A percentile compares a stretch with the other conserved stretches of the same genome.
Conservation (phyloP, 805 yeast species). For the Yarrowia alimentaria region DNA sequence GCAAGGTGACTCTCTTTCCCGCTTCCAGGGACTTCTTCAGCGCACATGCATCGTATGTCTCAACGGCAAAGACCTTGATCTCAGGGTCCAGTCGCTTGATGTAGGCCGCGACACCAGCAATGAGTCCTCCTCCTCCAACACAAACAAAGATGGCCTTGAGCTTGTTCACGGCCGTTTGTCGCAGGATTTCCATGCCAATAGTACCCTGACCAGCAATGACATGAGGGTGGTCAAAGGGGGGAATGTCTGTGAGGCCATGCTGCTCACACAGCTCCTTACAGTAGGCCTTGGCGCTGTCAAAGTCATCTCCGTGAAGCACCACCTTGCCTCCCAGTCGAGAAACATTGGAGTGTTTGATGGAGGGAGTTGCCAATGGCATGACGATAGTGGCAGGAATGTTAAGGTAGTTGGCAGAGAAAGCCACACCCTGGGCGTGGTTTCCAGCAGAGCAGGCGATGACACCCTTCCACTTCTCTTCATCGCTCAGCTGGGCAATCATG, state of each 20-base stretch:
- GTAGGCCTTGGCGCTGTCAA: conserved; percentile 91
- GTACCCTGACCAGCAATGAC: conserved; percentile 99
- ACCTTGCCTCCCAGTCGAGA: conserved; percentile 91
- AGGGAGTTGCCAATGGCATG: conserved; percentile 97
- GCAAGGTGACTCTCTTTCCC: conserved; percentile 55
- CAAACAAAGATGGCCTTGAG: conserved; percentile 86
- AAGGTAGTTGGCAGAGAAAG: conserved; percentile 79
- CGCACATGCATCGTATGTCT: conserved; percentile 95
- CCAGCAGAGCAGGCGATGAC: conserved; percentile 99
- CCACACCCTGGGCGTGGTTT: conserved; percentile 99
- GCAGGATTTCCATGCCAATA: conserved; percentile 84
- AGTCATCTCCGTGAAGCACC: conserved; percentile 88
- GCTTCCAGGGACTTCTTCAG: conserved; percentile 65
- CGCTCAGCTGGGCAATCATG: conserved; percentile 80
- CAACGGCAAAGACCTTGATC: conserved; percentile 92
- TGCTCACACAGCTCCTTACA: conserved; percentile 69
- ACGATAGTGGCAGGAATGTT: conserved; percentile 94
- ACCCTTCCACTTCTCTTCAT: conserved; percentile 66
- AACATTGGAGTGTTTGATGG: conserved; percentile 89
- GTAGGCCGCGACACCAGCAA: conserved; percentile 88
- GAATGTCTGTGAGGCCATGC: conserved; percentile 80
- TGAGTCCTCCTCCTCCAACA: conserved; percentile 96
- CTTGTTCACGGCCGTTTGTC: conserved; percentile 80
- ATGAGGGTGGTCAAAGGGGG: conserved; percentile 98
- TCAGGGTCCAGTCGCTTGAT: conserved; percentile 97